A percentile compares a stretch with the other conserved stretches of the same genome.
These are phyloP conservation scores for Phaeosphaeriaceae sp. DNA, from an alignment of 2,329 filamentous ascomycete genomes.

Conservation along the genomic window DNA sequence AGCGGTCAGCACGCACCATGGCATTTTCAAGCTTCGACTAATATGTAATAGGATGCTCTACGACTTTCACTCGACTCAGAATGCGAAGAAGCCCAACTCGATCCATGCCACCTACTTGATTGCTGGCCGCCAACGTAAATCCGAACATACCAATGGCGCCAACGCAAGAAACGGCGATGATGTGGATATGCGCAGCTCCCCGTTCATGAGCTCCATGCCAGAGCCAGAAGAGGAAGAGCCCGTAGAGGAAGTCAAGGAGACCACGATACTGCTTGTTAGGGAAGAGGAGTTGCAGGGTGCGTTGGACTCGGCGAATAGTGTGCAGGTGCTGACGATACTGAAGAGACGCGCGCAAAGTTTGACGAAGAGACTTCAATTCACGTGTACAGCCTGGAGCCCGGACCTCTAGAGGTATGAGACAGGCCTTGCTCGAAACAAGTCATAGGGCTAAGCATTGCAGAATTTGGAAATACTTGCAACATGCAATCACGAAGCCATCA, in stretches of 20 bases:
- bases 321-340: constrained; percentile 15
- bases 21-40: constrained; percentile 13
- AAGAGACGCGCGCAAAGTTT: constrained; percentile 73
- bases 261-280: constrained; percentile 70
- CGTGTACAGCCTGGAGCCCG: constrained; percentile 82
- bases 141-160: constrained; percentile 46
- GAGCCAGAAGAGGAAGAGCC: constrained; percentile 48
- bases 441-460: constrained; percentile 52
- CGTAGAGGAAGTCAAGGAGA: constrained; percentile 59
- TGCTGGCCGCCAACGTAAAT: constrained; percentile 67
- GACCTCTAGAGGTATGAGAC: constrained; percentile 67
- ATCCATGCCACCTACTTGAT: constrained; percentile 94
- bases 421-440: constrained; percentile 43
- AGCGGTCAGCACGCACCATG: constrained; percentile 68
- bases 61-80: constrained; percentile 83
- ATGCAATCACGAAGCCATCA: constrained; percentile 67
- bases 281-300: constrained; percentile 76
- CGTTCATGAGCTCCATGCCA: constrained; percentile 71
- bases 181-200: constrained; percentile 70
- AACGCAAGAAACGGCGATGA: constrained; percentile 65
- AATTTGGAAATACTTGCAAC: constrained; percentile 73
- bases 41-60: constrained; percentile 73
- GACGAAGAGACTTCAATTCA: constrained; percentile 80
- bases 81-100: constrained; percentile 72
- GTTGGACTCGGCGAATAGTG: constrained; percentile 13